These are phyloP conservation scores for Apiotrichum akiyoshidainum DNA, from an alignment of 1,284 basidiomycete genomes.

Conservation along the genomic window DNA sequence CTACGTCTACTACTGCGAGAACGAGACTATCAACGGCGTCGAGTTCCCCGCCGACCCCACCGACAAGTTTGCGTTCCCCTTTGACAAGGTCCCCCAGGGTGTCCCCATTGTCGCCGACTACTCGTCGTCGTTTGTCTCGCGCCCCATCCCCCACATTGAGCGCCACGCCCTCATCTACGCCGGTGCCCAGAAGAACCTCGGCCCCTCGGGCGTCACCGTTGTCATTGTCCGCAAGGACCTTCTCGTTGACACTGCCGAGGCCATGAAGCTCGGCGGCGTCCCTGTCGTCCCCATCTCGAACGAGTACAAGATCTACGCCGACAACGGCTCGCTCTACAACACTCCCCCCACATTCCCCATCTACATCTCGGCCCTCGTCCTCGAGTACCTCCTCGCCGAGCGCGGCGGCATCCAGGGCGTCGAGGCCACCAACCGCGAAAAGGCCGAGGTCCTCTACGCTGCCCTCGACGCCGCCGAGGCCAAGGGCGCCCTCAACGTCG, in stretches of 20 bases:
- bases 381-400: conserved; percentile 63
- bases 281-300: conserved; percentile 60
- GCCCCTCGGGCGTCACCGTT: conserved; percentile 88
- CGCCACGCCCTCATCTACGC: conserved; percentile 93
- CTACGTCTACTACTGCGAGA: conserved; percentile 97
- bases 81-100: conserved; percentile 62
- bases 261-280: conserved; percentile 67
- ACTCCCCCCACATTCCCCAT: conserved; percentile 91
- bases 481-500: conserved; percentile 63
- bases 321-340: conserved; percentile 83
- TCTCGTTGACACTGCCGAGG: conserved; percentile 78
- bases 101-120: conserved; percentile 91
- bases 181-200: conserved; percentile 99
- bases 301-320: conserved; percentile 80
- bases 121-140: conserved; percentile 94
- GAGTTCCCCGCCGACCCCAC: conserved; percentile 71
- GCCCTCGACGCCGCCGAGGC: conserved; percentile 67
- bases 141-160: conserved; percentile 81
- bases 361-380: conserved; percentile 84
- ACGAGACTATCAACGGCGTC: conserved; percentile 96
- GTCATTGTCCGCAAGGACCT: conserved; percentile 91
- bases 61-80: conserved; percentile 86
- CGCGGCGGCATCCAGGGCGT: conserved; percentile 71
- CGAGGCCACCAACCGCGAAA: conserved; percentile 64
- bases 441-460: conserved; percentile 71